Evolutionary conservation across 176 grass and related monocot genomes (phyloP), one percentile per base, ranked within the genome.

Genomic region (Rhipidocladum racemiflorum): DNA sequence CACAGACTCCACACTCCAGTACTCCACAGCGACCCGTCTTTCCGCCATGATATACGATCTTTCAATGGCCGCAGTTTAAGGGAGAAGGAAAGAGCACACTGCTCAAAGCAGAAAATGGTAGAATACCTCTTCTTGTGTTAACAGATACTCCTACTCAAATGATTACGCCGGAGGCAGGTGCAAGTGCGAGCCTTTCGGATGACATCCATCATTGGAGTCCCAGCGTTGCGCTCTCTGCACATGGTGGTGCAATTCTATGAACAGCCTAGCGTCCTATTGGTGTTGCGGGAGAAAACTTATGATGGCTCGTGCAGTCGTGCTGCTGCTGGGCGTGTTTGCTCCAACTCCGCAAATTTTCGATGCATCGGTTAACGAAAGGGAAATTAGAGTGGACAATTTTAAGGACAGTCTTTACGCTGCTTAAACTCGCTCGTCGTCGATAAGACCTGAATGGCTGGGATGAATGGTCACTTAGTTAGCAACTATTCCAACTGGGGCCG

Each of bases 1-100:
- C 83, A 72, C 2, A 1, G n/a, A n/a, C n/a, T n/a, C n/a, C n/a
- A n/a, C n/a, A n/a, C n/a, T n/a, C n/a, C n/a, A n/a, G n/a, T n/a
- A n/a, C n/a, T 79, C 83, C 83, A 72, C 2, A 1, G n/a, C 7
- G 55, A 17, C 14, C 59, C 40, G 4, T 42, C 60, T 65, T 80
- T 59, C 68, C 15, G 60, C 35, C 77, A 68, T 81, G 48, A 81
- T 81, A 49, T 49, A 27, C 60, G 15, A 48, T 75, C 44, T 86
- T 57, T 60, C 27, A 17, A 61, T 38, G 45, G 15, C 35, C 61
- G 27, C 29, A 7, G 68, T 27, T 80, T 42, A 56, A 65, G 20
- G 14, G 5, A 72, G 9, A 21, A 25, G 51, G 17, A 60, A 51
- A 62, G 50, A 48, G 0, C 51, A 45, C 11, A 23, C 13, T 17